Conservation (phyloP, 2,329 filamentous ascomycete species). For the Dryadomyces quercivorus region DNA sequence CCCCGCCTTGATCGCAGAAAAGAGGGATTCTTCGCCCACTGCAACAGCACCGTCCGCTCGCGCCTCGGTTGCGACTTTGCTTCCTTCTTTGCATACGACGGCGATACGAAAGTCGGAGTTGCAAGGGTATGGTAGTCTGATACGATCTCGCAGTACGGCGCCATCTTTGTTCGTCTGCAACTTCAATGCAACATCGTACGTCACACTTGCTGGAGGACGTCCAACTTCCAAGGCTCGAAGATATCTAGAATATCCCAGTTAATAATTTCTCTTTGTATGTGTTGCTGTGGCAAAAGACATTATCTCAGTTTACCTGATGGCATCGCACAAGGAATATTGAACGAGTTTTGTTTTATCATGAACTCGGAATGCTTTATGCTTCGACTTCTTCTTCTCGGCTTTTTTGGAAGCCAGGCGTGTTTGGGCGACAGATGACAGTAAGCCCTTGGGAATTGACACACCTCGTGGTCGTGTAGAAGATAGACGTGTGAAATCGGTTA, state of each 20-base stretch:
- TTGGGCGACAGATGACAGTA: conserved; percentile 32
- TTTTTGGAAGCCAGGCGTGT: conserved; percentile 35
- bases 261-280: background rate
- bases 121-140: conserved; percentile 81
- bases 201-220: conserved; percentile 55
- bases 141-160: conserved; percentile 72
- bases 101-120: conserved; percentile 80
- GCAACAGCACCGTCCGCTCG: conserved; percentile 65
- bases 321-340: conserved; percentile 77
- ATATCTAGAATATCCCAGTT: conserved; percentile 47
- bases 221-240: conserved; percentile 89
- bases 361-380: conserved; percentile 52
- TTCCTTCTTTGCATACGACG: conserved; percentile 80
- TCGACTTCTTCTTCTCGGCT: conserved; percentile 42
- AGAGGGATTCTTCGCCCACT: conserved; percentile 77
- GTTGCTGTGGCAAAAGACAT: background rate
- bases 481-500: conserved; percentile 37
- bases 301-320: conserved; percentile 59
- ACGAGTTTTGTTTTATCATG: conserved; percentile 56
- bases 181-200: conserved; percentile 83
- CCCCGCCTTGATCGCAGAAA: conserved; percentile 61
- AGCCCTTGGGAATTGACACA: conserved; percentile 33
- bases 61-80: conserved; percentile 61
- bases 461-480: conserved; percentile 28
- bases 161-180: conserved; percentile 77